Percentiles rank a stretch among this genome's conserved stretches.
Conservation (phyloP, 805 yeast genomes). For the Candida vartiovaarae region DNA sequence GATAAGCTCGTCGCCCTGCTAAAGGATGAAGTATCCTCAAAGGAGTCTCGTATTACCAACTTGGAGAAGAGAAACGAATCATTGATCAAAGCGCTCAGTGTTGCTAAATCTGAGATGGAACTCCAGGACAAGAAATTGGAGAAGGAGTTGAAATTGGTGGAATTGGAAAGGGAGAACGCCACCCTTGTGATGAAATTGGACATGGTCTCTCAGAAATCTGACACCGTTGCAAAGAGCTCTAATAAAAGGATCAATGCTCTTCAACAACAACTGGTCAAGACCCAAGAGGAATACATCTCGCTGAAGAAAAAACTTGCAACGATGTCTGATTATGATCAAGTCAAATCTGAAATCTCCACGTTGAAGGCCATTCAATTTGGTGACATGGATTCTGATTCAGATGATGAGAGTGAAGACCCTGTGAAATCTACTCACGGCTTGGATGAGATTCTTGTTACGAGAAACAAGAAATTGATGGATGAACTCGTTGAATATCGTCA, state of each 20-base stretch:
- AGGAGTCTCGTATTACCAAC: conserved; percentile 59
- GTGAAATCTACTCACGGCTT: conserved; percentile 24
- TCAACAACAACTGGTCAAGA: conserved; percentile 29
- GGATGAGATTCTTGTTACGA: conserved; percentile 55
- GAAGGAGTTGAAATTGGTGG: conserved; percentile 38
- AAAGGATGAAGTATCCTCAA: conserved; percentile 67
- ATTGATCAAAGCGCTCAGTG: conserved; percentile 56
- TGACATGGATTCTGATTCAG: conserved; percentile 21
- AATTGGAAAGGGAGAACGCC: conserved; percentile 65
- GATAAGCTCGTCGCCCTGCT: conserved; percentile 41
- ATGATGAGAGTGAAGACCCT: conserved; percentile 18
- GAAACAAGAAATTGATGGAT: conserved; percentile 66
- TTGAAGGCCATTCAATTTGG: conserved; percentile 75
- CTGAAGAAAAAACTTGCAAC: conserved; percentile 43
- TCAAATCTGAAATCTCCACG: conserved; percentile 68
- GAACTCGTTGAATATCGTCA: conserved; percentile 65
- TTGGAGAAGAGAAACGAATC: conserved; percentile 75
- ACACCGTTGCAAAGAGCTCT: conserved; percentile 20
- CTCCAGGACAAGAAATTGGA: conserved; percentile 36
- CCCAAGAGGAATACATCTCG: conserved; percentile 40
- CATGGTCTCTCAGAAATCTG: conserved; percentile 33
- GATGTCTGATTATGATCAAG: conserved; percentile 69
- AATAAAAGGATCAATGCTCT: conserved; percentile 15
- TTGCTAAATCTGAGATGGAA: conserved; percentile 36
- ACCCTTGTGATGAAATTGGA: conserved; percentile 51